These are phyloP conservation scores for Fusarium sp. DNA, from an alignment of 2,329 filamentous ascomycete species.

Conservation along the genomic window DNA sequence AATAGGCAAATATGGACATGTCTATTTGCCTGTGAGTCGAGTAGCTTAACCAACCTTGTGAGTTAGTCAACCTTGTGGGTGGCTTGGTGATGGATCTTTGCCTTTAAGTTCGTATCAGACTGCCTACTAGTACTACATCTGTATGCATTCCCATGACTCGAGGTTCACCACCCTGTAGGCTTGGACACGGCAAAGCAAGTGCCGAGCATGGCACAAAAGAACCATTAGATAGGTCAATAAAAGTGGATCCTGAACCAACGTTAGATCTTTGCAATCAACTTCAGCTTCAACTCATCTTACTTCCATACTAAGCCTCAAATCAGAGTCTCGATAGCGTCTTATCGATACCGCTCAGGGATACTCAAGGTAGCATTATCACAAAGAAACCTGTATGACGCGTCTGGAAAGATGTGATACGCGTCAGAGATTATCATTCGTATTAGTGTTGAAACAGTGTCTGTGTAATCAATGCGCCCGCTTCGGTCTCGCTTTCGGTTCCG, in stretches of 20 bases:
- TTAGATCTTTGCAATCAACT: not conserved
- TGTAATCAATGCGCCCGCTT: not conserved
- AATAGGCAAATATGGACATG: not conserved
- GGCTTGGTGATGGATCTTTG: not conserved
- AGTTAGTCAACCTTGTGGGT: no score
- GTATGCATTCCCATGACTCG: not conserved
- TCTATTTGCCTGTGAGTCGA: not conserved
- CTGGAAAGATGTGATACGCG: not conserved
- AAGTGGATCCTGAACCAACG: no score
- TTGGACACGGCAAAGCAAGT: no score
- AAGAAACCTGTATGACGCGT: not conserved
- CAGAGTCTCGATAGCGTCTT: not conserved
- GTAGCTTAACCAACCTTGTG: no score
- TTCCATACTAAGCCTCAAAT: not conserved
- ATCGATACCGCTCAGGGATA: not conserved
- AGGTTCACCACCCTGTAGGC: not conserved
- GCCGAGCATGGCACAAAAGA: no score
- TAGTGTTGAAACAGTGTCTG: not conserved
- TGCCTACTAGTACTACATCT: not conserved
- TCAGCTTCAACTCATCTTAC: not conserved
- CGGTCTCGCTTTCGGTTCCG: conserved; percentile 1
- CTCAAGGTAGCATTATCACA: not conserved
- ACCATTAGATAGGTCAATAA: not conserved
- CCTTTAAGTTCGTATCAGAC: not conserved
- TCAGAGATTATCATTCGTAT: not conserved